A percentile compares a stretch with the other conserved stretches of the same genome.
Conservation (phyloP, 78 protist species). For the Cyanophora paradoxa region DNA sequence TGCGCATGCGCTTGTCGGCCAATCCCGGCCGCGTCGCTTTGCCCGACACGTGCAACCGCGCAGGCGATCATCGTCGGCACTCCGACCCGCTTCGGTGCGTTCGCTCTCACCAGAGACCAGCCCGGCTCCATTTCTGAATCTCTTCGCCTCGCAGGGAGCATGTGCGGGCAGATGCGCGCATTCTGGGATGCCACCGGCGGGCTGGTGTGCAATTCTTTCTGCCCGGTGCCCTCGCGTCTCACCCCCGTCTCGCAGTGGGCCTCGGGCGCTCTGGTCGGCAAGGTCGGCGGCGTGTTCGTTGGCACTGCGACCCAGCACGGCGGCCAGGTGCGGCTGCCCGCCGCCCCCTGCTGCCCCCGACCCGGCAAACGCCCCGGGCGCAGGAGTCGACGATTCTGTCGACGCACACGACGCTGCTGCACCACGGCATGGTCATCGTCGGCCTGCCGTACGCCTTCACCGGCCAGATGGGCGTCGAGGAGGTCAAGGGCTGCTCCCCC, state of each 20-base stretch:
- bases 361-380: too few species aligned
- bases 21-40: too few species aligned
- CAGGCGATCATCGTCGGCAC: constrained; percentile 23
- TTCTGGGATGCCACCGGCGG: constrained; percentile 24
- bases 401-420: constrained; percentile 4
- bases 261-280: constrained; percentile 11
- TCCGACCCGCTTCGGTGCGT: constrained; percentile 52
- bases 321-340: too few species aligned
- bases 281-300: constrained; percentile 21
- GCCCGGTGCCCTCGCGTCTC: too few species aligned
- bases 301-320: constrained; percentile 41
- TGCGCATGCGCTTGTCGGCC: too few species aligned
- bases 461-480: neutral
- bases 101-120: too few species aligned
- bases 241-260: too few species aligned
- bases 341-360: too few species aligned
- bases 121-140: too few species aligned
- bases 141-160: too few species aligned
- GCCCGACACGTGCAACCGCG: too few species aligned
- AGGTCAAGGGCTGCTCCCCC: constrained; percentile 33
- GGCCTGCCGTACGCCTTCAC: neutral
- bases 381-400: constrained; percentile 34
- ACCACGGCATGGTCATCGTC: constrained; percentile 44
- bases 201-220: too few species aligned
- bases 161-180: constrained; percentile 27